A percentile compares a stretch with the other conserved stretches of the same genome.
Conservation (phyloP, 805 yeast species). For the Cyberlindnera suaveolens region DNA sequence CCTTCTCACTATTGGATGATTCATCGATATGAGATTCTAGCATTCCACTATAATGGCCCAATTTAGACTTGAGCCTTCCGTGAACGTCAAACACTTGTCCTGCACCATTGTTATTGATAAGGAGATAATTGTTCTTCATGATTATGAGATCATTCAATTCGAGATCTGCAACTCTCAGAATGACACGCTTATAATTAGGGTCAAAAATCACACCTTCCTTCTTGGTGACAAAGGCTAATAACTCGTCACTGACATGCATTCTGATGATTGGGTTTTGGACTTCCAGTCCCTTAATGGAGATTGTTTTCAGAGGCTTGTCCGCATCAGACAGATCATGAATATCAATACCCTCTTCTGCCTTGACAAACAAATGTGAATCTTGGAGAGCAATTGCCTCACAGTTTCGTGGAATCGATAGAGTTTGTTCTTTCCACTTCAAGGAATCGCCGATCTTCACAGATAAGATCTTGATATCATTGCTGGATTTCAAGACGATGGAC, state of each 20-base stretch:
- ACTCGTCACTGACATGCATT: neutral
- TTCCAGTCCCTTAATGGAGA: neutral
- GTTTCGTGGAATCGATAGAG: too few relatives aligned
- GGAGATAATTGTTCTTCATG: neutral
- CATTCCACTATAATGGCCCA: slow-evolving; percentile 3
- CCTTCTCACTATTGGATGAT: neutral
- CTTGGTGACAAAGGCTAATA: neutral
- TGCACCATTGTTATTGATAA: slow-evolving; percentile 4
- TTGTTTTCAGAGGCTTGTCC: neutral
- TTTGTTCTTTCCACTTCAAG: too few relatives aligned
- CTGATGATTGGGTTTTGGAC: neutral
- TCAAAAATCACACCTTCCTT: neutral
- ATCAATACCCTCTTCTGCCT: neutral
- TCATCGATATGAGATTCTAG: neutral
- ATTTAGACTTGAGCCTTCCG: neutral
- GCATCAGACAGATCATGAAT: neutral
- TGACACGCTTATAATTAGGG: neutral
- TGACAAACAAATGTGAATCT: neutral
- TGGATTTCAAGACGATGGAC: neutral
- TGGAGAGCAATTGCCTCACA: neutral
- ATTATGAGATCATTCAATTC: neutral
- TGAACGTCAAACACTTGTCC: slow-evolving; percentile 2
- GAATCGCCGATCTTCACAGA: neutral
- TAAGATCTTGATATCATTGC: neutral
- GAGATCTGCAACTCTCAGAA: neutral